phyloP scores from a whole-genome alignment of 129 eudicot genomes.

The Flaveria ramosissima region DNA sequence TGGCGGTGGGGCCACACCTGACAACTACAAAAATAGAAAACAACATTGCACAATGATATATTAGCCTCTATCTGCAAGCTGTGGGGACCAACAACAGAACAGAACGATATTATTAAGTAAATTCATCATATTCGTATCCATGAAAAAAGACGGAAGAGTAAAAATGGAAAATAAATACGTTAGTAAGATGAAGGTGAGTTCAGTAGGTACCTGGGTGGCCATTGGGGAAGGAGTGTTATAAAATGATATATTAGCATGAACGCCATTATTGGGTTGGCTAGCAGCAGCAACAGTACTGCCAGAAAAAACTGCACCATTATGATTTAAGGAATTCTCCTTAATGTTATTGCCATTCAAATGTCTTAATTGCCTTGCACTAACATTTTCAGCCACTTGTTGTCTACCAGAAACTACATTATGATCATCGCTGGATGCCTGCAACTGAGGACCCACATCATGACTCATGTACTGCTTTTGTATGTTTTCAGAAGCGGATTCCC shows the following conservation, averaged over 20 bases:
- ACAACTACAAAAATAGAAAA: slow-evolving; percentile 57
- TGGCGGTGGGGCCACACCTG: slow-evolving; percentile 94
- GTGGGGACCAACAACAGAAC: background rate
- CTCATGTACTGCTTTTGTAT: slow-evolving; percentile 74
- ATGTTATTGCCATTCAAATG: slow-evolving; percentile 45
- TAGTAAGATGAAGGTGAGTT: background rate
- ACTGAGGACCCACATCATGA: slow-evolving; percentile 51
- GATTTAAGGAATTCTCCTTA: slow-evolving; percentile 60
- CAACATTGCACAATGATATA: slow-evolving; percentile 18
- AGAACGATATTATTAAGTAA: background rate
- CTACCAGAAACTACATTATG: slow-evolving; percentile 47
- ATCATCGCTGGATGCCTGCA: slow-evolving; percentile 54
- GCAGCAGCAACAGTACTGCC: slow-evolving; percentile 22
- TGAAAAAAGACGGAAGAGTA: background rate
- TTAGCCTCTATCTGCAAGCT: background rate
- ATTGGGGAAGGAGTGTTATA: slow-evolving; percentile 95
- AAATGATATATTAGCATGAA: slow-evolving; percentile 58
- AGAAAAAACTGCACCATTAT: slow-evolving; percentile 58
- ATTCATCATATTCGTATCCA: background rate
- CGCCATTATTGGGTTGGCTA: slow-evolving; percentile 54
- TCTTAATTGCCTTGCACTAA: slow-evolving; percentile 71
- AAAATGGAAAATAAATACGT: background rate
- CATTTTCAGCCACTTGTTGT: slow-evolving; percentile 54
- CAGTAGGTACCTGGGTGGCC: slow-evolving; percentile 69
- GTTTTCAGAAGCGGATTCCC: slow-evolving; percentile 76